A percentile compares a stretch with the other conserved stretches of the same genome.
These are phyloP conservation scores for Pseudonitzschia multiseries DNA, from an alignment of 108 stramenopile genomes.

Conservation along the genomic window DNA sequence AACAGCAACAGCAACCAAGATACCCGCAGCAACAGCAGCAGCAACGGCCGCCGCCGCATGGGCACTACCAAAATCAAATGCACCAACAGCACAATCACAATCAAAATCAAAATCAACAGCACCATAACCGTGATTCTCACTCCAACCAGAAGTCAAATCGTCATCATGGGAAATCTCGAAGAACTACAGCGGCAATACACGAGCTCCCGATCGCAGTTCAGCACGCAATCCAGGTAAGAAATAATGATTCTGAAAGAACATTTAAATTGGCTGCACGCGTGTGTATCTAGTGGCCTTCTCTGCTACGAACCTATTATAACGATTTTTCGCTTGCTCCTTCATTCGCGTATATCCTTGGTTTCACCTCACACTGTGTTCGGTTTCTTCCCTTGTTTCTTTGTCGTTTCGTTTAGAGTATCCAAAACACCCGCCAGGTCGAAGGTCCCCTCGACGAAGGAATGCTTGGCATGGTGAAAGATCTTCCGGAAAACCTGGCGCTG, in stretches of 20 bases:
- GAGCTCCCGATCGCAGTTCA: constrained; percentile 65
- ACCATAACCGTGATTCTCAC: constrained; percentile 9
- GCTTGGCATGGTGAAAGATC: constrained; percentile 66
- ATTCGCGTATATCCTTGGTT: no score
- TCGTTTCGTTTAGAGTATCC: constrained; percentile 48
- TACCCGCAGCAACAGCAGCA: constrained; percentile 6
- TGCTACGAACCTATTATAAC: neutral
- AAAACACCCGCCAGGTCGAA: constrained; percentile 68
- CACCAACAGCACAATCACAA: constrained; percentile 14
- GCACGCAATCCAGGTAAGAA: constrained; percentile 64
- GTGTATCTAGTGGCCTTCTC: no score
- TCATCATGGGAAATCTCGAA: constrained; percentile 16
- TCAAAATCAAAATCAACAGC: neutral
- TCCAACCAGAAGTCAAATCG: constrained; percentile 2
- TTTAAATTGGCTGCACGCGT: neutral
- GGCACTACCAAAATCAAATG: constrained; percentile 13
- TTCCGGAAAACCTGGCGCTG: constrained; percentile 69
- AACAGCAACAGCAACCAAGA: constrained; percentile 4
- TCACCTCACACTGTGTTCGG: no score
- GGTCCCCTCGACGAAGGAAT: constrained; percentile 60
- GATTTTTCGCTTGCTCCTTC: neutral
- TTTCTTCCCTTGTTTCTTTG: neutral
- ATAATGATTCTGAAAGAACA: neutral
- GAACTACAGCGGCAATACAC: constrained; percentile 48
- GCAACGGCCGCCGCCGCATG: constrained; percentile 1